Percentiles rank a stretch among this genome's conserved stretches.
These are phyloP conservation scores for Cytospora mali DNA, from an alignment of 2,329 filamentous ascomycete species.

Conservation along the genomic window DNA sequence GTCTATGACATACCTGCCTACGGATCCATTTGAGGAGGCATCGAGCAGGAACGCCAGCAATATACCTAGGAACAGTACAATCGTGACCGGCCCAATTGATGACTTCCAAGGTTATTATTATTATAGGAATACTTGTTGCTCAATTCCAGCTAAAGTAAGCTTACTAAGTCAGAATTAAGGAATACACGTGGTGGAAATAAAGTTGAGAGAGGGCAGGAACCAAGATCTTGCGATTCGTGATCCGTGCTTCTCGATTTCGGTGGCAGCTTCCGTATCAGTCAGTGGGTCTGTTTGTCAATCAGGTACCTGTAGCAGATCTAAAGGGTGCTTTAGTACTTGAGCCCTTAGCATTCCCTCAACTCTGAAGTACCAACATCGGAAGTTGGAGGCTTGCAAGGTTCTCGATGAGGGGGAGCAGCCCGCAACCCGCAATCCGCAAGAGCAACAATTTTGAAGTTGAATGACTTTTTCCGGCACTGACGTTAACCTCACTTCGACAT, in stretches of 20 bases:
- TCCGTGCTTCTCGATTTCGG: background rate
- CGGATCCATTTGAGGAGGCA: too few relatives aligned
- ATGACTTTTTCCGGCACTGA: background rate
- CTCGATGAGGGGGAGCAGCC: background rate
- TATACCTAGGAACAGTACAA: too few relatives aligned
- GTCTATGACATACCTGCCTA: background rate
- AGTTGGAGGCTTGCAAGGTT: background rate
- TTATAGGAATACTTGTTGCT: background rate
- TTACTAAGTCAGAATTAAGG: background rate
- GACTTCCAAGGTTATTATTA: too few relatives aligned
- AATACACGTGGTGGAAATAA: background rate
- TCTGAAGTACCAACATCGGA: background rate
- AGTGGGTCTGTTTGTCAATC: background rate
- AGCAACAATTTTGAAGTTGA: background rate
- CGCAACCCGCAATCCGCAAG: background rate
- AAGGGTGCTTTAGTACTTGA: background rate
- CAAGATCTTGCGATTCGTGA: background rate
- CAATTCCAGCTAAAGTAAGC: background rate
- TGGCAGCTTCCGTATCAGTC: background rate
- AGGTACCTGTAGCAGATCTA: background rate
- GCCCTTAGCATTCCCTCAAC: background rate
- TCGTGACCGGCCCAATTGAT: background rate
- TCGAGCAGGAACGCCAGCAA: background rate
- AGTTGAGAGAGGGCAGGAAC: slow-evolving; percentile 1
- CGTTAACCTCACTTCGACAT: background rate